These are phyloP conservation scores for Malassezia dermatis DNA, from an alignment of 1,284 basidiomycete species.

Conservation along the genomic window DNA sequence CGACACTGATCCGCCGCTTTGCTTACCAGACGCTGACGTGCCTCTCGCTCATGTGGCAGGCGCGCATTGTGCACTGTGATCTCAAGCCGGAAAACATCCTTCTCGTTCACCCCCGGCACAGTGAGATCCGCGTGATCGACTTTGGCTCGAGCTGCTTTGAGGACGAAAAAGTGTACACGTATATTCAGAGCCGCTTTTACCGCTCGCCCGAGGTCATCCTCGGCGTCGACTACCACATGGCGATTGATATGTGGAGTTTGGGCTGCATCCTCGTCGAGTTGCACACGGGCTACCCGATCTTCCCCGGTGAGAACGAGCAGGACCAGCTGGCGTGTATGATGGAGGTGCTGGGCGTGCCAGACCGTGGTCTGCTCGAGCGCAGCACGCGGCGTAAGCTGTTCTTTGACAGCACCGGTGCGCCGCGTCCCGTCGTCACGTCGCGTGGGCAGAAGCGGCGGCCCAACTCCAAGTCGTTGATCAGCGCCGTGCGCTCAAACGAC, in stretches of 20 bases:
- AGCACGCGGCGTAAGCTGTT: constrained; percentile 89
- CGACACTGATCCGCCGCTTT: constrained; percentile 84
- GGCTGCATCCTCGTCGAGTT: constrained; percentile 96
- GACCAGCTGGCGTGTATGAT: constrained; percentile 98
- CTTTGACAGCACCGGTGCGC: constrained; percentile 86
- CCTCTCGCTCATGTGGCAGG: constrained; percentile 82
- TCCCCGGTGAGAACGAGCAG: constrained; percentile 92
- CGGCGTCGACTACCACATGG: constrained; percentile 50
- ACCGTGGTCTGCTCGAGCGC: constrained; percentile 84
- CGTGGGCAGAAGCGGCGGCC: constrained; percentile 87
- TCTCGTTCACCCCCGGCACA: constrained; percentile 84
- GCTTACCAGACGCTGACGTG: constrained; percentile 89
- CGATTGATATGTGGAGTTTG: constrained; percentile 94
- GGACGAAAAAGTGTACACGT: constrained; percentile 95
- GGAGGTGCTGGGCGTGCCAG: constrained; percentile 92
- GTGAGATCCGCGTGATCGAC: constrained; percentile 95
- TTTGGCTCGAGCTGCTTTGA: constrained; percentile 98
- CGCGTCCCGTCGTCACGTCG: constrained; percentile 86
- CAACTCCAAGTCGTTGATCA: constrained; percentile 74
- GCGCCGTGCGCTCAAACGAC: constrained; percentile 78
- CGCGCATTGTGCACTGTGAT: constrained; percentile 98
- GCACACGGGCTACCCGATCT: constrained; percentile 97
- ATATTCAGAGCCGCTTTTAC: constrained; percentile 93
- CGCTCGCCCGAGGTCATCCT: constrained; percentile 66
- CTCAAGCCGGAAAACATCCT: constrained; percentile 98